These are phyloP conservation scores for Lolium multiflorum DNA, from an alignment of 176 grass and related monocot species.

Conservation along the genomic window DNA sequence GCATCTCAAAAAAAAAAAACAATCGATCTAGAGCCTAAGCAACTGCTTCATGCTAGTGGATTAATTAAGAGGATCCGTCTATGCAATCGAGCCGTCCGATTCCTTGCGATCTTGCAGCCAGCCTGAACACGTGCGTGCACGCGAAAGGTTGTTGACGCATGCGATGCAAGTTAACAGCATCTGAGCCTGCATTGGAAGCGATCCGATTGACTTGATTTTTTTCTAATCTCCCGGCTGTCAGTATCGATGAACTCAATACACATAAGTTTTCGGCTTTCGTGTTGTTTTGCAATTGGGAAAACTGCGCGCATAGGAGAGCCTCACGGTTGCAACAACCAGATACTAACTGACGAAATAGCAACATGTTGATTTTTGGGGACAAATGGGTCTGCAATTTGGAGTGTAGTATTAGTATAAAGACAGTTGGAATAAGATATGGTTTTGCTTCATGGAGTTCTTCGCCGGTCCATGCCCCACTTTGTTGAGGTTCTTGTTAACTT, in stretches of 20 bases:
- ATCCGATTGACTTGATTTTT: background rate
- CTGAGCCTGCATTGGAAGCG: background rate
- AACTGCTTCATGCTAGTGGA: background rate
- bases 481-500: background rate
- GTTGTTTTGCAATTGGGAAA: background rate
- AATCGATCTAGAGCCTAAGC: conserved; percentile 14
- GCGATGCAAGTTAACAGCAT: background rate
- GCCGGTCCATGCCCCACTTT: background rate
- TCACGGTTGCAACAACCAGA: background rate
- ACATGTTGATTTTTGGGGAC: background rate
- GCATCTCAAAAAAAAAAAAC: too few relatives aligned
- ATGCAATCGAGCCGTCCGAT: background rate
- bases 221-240: too few relatives aligned
- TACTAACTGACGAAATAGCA: background rate
- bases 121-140: background rate
- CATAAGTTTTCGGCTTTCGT: background rate
- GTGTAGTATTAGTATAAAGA: background rate
- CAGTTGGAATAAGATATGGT: background rate
- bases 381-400: background rate
- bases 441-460: background rate
- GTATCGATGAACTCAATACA: background rate
- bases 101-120: background rate
- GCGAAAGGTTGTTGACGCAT: conserved; percentile 12
- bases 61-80: background rate
- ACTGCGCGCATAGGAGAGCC: background rate